Conservation (phyloP, 2,329 filamentous ascomycete genomes). For the Claviceps cyperi region DNA sequence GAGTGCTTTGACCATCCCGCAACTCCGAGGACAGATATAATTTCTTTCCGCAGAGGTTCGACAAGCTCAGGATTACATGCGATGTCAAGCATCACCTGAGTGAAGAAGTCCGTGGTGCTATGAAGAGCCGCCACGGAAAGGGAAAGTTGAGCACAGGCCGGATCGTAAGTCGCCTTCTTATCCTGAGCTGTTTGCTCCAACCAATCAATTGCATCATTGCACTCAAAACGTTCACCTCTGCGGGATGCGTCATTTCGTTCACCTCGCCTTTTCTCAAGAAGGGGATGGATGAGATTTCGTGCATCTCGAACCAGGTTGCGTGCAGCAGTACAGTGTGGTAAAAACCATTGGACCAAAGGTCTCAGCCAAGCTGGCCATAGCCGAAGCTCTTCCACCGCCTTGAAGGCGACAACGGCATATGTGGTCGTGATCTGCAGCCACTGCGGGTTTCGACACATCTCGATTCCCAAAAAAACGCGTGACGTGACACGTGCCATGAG, state of each 20-base stretch:
- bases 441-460: slow-evolving; percentile 28
- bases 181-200: slow-evolving; percentile 1
- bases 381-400: slow-evolving; percentile 8
- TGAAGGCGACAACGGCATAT: slow-evolving; percentile 26
- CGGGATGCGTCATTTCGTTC: slow-evolving; percentile 5
- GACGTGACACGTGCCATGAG: slow-evolving; percentile 34
- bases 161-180: slow-evolving; percentile 3
- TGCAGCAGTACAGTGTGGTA: slow-evolving; percentile 7
- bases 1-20: slow-evolving; percentile 10
- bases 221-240: slow-evolving; percentile 1
- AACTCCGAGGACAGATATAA: slow-evolving; percentile 8
- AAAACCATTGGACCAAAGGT: slow-evolving; percentile 9
- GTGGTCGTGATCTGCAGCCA: slow-evolving; percentile 31
- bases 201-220: slow-evolving; percentile 12
- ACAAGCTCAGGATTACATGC: slow-evolving; percentile 10
- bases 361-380: slow-evolving; percentile 8
- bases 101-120: slow-evolving; percentile 11
- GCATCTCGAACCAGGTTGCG: slow-evolving; percentile 5
- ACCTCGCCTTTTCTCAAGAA: slow-evolving; percentile 6
- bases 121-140: slow-evolving; percentile 12
- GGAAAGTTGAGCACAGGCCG: slow-evolving; percentile 7
- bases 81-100: slow-evolving; percentile 11
- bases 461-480: slow-evolving; percentile 31
- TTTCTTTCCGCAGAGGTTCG: slow-evolving; percentile 11
- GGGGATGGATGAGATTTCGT: slow-evolving; percentile 6